Base-by-base conservation (phyloP, 2,329 filamentous ascomycete species). In the Penicillium sp. region DNA sequence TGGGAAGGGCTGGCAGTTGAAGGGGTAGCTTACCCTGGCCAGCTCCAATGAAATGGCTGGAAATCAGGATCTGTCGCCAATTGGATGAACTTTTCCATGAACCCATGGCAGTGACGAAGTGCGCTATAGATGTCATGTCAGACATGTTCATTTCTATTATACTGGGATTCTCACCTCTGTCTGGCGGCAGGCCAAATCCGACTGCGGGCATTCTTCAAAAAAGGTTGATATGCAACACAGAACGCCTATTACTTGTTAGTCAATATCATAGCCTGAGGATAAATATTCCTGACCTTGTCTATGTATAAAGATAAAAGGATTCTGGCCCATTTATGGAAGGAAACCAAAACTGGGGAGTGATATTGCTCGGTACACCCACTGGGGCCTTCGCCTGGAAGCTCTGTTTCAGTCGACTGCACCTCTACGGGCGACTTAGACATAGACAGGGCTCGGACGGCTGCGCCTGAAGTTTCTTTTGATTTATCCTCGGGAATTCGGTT, bases 41-140 rank as follows among this genome's bases (percentile, higher is more conserved):
- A 80, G 57, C 75, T 78, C 78, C 78, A 81, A 48, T 78, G 75
- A 48, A 81, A 80, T 0, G 77, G 77, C 57, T 80, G 76, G 43
- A 81, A 77, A 47, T 78, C 77, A 21, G 77, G 73, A 60, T 80
- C 78, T 3, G 76, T 77, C 4, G 77, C 77, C 25, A 81, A 66
- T n/a, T 73, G 72, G 21, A 80, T 76, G 51, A 80, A 81, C 50
- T 81, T 81, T 47, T 78, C 73, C 76, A 80, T 78, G 52, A 79
- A 81, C 1, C 76, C 76, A 63, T 80, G 78, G 50, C 77, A 80
- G 57, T 78, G 75, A 16, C 76, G 78, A 39, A 81, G 66, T 9
- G 78, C 78, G 57, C 78, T 77, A 44, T 10, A 16, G 31, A 1
- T 16, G n/a, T 70, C 27, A 1, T 16, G n/a, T 70, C 27, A 66